Evolutionary conservation across 805 yeast species (phyloP).

Genomic region (Ogataea methanolica): DNA sequence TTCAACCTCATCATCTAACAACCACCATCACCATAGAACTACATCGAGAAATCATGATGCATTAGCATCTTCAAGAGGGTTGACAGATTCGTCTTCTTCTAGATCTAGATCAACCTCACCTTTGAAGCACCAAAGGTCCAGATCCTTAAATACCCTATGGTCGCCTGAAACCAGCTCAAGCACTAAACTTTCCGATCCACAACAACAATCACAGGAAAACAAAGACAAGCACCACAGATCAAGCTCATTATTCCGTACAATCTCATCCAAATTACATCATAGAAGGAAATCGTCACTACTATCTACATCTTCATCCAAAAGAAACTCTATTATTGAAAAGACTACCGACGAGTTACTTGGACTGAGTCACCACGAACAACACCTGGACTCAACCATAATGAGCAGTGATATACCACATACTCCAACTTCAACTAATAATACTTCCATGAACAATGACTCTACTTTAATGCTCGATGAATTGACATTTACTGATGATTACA

Average conservation of each 20-base stretch:
- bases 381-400: background rate
- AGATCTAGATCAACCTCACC: slow-evolving; percentile 12
- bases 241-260: slow-evolving; percentile 21
- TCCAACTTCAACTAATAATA: background rate
- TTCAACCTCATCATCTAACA: background rate
- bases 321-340: slow-evolving; percentile 22
- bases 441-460: slow-evolving; percentile 11
- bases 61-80: background rate
- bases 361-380: slow-evolving; percentile 1
- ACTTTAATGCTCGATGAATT: slow-evolving; percentile 24
- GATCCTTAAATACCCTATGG: background rate
- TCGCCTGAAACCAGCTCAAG: background rate
- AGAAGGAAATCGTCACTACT: slow-evolving; percentile 22
- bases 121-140: slow-evolving; percentile 2
- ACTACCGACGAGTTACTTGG: slow-evolving; percentile 26
- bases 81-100: background rate
- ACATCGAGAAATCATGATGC: background rate
- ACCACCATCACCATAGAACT: background rate
- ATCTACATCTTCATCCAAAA: slow-evolving; percentile 14
- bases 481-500: slow-evolving; percentile 22
- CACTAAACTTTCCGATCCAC: background rate
- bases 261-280: slow-evolving; percentile 25
- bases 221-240: slow-evolving; percentile 18
- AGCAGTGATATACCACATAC: background rate
- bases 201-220: background rate